phyloP scores from a whole-genome alignment of 106 monocot species.

The Dioscorea dumetorum region DNA sequence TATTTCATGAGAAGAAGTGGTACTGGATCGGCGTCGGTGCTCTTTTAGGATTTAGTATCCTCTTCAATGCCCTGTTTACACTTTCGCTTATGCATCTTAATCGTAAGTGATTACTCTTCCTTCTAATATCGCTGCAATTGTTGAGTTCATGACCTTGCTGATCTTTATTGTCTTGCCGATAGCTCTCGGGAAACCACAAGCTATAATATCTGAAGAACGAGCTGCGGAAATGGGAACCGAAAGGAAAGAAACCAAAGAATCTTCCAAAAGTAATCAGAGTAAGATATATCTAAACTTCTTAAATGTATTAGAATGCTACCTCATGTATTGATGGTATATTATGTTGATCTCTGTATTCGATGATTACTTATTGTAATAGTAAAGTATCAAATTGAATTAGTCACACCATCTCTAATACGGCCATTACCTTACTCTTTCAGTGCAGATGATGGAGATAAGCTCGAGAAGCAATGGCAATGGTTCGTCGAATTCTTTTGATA shows the following conservation, averaged over 20 bases:
- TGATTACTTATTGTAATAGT: too few relatives aligned
- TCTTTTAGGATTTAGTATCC: slow-evolving; percentile 59
- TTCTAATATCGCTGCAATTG: background rate
- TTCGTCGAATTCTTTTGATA: slow-evolving; percentile 8
- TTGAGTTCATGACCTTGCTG: background rate
- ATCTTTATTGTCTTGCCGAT: background rate
- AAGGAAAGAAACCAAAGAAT: slow-evolving; percentile 9
- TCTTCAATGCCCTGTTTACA: slow-evolving; percentile 87
- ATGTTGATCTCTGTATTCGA: slow-evolving; percentile 1
- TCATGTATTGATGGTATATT: too few relatives aligned
- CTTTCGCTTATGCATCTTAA: slow-evolving; percentile 71
- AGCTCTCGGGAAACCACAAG: slow-evolving; percentile 64
- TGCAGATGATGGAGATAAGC: slow-evolving; percentile 11
- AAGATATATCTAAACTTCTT: too few relatives aligned
- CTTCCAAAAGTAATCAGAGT: slow-evolving; percentile 9
- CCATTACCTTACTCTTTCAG: slow-evolving; percentile 4
- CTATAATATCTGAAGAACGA: slow-evolving; percentile 55
- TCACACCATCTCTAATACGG: too few relatives aligned
- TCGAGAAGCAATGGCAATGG: slow-evolving; percentile 3
- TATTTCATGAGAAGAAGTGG: slow-evolving; percentile 52
- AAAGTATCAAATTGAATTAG: too few relatives aligned
- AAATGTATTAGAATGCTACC: slow-evolving; percentile 14
- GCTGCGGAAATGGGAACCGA: slow-evolving; percentile 38
- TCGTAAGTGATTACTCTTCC: slow-evolving; percentile 42
- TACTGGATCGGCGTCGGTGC: slow-evolving; percentile 78